Percentiles rank a stretch among this genome's conserved stretches.
These are phyloP conservation scores for Omphalotus olearius DNA, from an alignment of 1,284 basidiomycete species.

Conservation along the genomic window DNA sequence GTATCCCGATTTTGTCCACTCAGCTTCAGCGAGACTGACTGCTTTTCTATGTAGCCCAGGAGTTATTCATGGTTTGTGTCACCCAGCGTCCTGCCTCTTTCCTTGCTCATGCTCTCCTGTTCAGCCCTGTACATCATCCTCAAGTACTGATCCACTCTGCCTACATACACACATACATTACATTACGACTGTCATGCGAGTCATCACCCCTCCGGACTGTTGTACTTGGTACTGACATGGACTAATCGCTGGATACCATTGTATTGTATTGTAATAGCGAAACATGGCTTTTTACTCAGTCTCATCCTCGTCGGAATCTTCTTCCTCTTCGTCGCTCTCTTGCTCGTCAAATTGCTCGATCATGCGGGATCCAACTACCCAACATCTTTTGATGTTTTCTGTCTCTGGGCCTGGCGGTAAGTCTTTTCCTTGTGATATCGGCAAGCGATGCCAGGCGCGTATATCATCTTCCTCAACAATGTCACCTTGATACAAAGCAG, in stretches of 20 bases:
- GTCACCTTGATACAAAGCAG: constrained; percentile 71
- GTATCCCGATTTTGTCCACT: constrained; percentile 34
- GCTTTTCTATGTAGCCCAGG: constrained; percentile 47
- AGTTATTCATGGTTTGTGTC: constrained; percentile 60
- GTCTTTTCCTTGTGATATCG: constrained; percentile 47
- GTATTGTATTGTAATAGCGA: background rate
- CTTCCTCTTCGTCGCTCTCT: constrained; percentile 47
- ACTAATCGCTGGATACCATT: background rate
- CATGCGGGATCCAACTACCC: constrained; percentile 69
- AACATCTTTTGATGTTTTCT: constrained; percentile 63
- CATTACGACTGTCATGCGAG: background rate
- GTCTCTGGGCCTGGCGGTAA: constrained; percentile 32
- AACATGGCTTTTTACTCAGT: no score
- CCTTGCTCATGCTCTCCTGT: constrained; percentile 7
- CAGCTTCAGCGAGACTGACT: constrained; percentile 10
- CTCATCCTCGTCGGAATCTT: constrained; percentile 18
- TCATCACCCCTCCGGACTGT: constrained; percentile 5
- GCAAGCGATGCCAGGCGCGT: constrained; percentile 58
- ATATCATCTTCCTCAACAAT: constrained; percentile 80
- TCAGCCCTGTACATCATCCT: constrained; percentile 72
- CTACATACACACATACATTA: background rate
- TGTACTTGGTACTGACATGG: background rate
- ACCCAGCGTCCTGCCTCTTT: constrained; percentile 1
- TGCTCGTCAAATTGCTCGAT: constrained; percentile 77
- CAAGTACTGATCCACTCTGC: constrained; percentile 39